Percentiles rank a stretch among this genome's conserved stretches.
These are phyloP conservation scores for Leishmania lainsoni DNA, from an alignment of 208 protist species.

Conservation along the genomic window DNA sequence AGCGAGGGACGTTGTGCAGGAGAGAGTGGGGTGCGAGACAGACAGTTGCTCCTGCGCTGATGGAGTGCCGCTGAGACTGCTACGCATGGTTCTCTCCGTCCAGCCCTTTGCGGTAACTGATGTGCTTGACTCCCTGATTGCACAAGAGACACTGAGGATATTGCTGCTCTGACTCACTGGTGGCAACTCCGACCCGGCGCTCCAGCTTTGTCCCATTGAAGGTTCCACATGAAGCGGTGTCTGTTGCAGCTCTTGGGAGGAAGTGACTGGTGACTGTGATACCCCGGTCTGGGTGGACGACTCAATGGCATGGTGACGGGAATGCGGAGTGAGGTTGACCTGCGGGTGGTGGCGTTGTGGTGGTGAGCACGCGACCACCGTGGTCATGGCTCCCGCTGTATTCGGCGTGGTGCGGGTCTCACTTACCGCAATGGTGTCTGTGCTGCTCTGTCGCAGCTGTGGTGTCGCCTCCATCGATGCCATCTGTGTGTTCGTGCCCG, in stretches of 20 bases:
- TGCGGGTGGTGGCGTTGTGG: background rate
- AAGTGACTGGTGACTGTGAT: background rate
- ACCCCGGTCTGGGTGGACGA: background rate
- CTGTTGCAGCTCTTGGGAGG: background rate
- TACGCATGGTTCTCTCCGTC: background rate
- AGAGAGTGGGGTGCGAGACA: constrained; percentile 14
- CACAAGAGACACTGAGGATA: background rate
- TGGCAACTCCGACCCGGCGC: background rate
- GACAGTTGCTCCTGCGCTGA: constrained; percentile 9
- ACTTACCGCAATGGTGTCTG: background rate
- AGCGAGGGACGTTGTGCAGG: background rate
- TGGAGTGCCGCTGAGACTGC: constrained; percentile 2
- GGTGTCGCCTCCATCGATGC: background rate
- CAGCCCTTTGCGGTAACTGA: background rate
- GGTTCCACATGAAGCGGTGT: background rate
- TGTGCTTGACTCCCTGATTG: background rate
- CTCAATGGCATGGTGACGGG: background rate
- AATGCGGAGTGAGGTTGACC: background rate
- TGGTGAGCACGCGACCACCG: background rate
- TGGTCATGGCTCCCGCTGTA: background rate
- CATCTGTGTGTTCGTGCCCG: constrained; percentile 1
- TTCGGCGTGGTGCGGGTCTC: background rate
- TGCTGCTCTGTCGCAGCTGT: background rate
- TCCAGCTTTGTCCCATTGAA: background rate
- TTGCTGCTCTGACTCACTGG: background rate